Percentiles rank a stretch among this genome's conserved stretches.
Conservation (phyloP, 768 basidiomycete species). For the Lyophyllum shimeji region DNA sequence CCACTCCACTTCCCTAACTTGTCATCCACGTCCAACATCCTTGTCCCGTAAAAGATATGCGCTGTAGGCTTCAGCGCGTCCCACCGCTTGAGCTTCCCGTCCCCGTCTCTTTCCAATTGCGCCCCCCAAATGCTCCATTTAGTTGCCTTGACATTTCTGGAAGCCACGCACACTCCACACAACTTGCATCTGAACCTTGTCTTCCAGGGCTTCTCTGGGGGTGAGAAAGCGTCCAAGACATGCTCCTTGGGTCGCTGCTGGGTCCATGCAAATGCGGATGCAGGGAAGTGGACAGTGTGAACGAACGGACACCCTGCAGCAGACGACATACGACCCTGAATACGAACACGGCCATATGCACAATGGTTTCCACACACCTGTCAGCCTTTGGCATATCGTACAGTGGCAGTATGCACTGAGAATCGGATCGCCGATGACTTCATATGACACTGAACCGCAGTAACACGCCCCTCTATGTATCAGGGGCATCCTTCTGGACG, state of each 20-base stretch:
- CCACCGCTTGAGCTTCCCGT: conserved; percentile 52
- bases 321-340: neutral
- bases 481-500: no score
- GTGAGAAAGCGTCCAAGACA: conserved; percentile 45
- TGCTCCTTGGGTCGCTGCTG: conserved; percentile 33
- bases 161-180: conserved; percentile 57
- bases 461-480: conserved; percentile 54
- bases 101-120: conserved; percentile 51
- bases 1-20: conserved; percentile 63
- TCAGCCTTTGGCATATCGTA: conserved; percentile 63
- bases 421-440: conserved; percentile 45
- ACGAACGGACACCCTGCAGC: conserved; percentile 57
- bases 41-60: conserved; percentile 68
- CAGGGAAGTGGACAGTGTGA: conserved; percentile 57
- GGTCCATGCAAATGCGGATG: conserved; percentile 54
- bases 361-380: conserved; percentile 33
- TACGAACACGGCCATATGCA: neutral
- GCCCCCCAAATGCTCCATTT: conserved; percentile 61
- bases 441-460: conserved; percentile 52
- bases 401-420: conserved; percentile 71
- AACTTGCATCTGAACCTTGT: conserved; percentile 60
- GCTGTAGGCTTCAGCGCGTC: conserved; percentile 58
- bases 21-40: conserved; percentile 57
- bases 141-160: conserved; percentile 46
- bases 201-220: conserved; percentile 56